phyloP scores from a whole-genome alignment of 345 rosid species.

The Eucalyptus pauciflora region DNA sequence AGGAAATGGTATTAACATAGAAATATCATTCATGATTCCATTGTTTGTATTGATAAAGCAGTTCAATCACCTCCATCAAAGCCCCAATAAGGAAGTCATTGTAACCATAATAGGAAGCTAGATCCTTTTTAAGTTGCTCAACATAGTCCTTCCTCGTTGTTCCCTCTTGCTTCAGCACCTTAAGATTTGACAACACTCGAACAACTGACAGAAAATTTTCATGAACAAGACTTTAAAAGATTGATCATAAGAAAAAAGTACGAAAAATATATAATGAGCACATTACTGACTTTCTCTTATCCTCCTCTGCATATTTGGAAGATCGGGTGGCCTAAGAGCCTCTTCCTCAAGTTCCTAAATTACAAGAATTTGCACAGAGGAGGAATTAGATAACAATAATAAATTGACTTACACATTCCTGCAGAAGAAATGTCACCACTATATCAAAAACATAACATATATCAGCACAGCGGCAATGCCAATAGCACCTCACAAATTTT shows the following conservation, averaged over 20 bases:
- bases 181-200: slow-evolving; percentile 71
- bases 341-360: slow-evolving; percentile 80
- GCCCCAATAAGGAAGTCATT: slow-evolving; percentile 73
- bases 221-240: neutral
- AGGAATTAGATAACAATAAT: neutral
- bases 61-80: slow-evolving; percentile 58
- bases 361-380: neutral
- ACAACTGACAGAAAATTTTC: slow-evolving; percentile 36
- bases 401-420: neutral
- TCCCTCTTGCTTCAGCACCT: slow-evolving; percentile 53
- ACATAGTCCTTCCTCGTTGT: slow-evolving; percentile 54
- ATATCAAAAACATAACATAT: neutral
- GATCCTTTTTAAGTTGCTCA: slow-evolving; percentile 63
- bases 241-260: neutral
- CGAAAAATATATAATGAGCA: neutral
- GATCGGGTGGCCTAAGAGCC: slow-evolving; percentile 66
- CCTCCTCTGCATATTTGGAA: slow-evolving; percentile 58
- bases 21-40: neutral
- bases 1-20: neutral
- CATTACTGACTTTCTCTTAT: slow-evolving; percentile 66
- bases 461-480: neutral
- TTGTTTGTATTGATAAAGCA: neutral
- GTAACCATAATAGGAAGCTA: slow-evolving; percentile 81
- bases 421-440: neutral
- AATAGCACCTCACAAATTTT: neutral